Evolutionary conservation across 2,329 filamentous ascomycete genomes (phyloP).

Genomic region (Microascus cirrosus): DNA sequence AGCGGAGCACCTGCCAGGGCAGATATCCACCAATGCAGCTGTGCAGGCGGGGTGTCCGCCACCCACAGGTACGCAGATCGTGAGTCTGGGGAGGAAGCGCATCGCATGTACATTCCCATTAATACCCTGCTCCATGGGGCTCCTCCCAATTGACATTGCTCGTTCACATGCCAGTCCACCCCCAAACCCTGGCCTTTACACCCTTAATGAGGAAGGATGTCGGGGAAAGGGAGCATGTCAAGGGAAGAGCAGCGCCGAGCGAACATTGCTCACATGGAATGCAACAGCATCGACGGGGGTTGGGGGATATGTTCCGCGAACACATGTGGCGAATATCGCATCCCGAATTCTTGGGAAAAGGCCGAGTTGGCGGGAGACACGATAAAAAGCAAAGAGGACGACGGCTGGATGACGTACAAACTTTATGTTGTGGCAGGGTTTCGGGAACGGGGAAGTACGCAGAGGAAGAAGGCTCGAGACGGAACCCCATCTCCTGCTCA

Average conservation of each 20-base stretch:
- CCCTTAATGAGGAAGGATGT: background rate
- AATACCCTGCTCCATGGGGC: background rate
- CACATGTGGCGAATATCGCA: background rate
- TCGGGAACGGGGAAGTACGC: background rate
- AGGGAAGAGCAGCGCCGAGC: background rate
- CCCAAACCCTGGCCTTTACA: background rate
- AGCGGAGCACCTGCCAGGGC: background rate
- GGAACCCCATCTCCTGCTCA: background rate
- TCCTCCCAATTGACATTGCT: background rate
- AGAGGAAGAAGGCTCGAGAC: background rate
- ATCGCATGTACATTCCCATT: background rate
- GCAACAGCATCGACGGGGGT: background rate
- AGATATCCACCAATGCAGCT: background rate
- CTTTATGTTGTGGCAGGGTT: background rate
- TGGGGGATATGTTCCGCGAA: background rate
- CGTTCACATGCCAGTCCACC: background rate
- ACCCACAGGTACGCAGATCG: background rate
- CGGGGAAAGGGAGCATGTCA: background rate
- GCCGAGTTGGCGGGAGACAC: background rate
- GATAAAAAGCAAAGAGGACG: background rate
- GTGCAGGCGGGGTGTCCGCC: background rate
- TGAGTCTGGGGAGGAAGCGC: background rate
- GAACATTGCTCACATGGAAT: background rate
- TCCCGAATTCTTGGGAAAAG: slow-evolving; percentile 2
- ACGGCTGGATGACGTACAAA: background rate